Evolutionary conservation across 768 basidiomycete species (phyloP), one percentile per base, ranked within the genome.

Genomic region (Coprinellus micaceus): DNA sequence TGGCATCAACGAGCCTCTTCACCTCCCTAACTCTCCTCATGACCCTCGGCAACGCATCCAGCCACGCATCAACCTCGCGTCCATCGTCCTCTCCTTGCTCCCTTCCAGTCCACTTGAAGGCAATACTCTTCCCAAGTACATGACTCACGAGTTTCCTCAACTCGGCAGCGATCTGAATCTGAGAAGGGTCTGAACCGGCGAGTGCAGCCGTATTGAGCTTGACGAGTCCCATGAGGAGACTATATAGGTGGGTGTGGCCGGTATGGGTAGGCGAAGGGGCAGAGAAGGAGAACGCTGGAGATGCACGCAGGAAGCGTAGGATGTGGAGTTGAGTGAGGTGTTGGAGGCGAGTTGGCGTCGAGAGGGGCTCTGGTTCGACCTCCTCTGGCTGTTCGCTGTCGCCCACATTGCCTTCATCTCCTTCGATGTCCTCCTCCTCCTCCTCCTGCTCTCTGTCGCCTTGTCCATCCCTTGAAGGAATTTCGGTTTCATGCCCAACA

Each of bases 291-390:
- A 95, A 95, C 53, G 91, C 85, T 37, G 89, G 88, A 47, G 84
- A 91, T 54, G 87, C 83, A 51, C 76, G 80, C n/a, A 96, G 70
- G 13, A 94, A 66, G 30, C 85, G 76, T 15, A 96, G 70, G 0
- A 92, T 80, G 63, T 98, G 94, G 2, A 97, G 73, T 66, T 91
- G 88, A 25, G 84, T 73, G 6, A 84, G 80, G 56, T 83, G 80
- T 47, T 73, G 67, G 17, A 81, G 56, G 26, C 56, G 25, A 37
- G 28, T 30, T 19, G 49, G 50, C 6, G 51, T 43, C 9, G 39
- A 33, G 51, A 57, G 25, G 13, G 50, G 68, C 45, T 64, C 66
- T 11, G 56, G 48, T 13, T 56, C 48, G 21, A 56, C 57, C 52
- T 45, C 48, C 33, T 51, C 13, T 6, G n/a, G 12, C 30, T 51